Evolutionary conservation across 148 eudicot genomes (phyloP), one percentile per base, ranked within the genome.

Genomic region (Euryodendron excelsum): DNA sequence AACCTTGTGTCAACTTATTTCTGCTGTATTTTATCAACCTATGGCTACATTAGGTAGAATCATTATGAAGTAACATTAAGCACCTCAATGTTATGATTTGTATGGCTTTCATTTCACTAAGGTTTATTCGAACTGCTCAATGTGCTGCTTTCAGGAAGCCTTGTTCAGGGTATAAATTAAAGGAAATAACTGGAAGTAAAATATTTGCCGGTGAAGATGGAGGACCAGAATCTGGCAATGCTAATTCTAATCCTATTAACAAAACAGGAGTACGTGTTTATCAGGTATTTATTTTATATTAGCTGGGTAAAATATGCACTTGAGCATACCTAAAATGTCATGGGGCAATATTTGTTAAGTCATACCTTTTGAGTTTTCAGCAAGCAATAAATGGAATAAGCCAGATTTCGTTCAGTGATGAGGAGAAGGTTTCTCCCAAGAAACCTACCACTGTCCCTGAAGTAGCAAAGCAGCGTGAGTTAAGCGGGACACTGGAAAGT

Each of bases 381-480:
- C 97, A 95, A 91, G 88, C 99, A 55, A 75, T 86, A 17, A 88
- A 78, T 72, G 97, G 94, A 41, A 86, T 93, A 44, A 95, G 99
- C 86, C 99, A 95, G 84, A 95, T 95, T 33, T 93, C 94, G 2
- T 95, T 95, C 78, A 84, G 94, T 70, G 79, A 75, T 15, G 99
- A 95, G 14, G 96, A 90, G 64, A 80, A 74, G 71, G 85, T 93
- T 72, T 83, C 93, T 71, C 97, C 92, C 18, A 91, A 95, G 88
- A 95, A 92, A 81, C 93, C 96, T 34, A 80, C 86, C 5, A 70
- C 92, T 81, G 34, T 93, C n/a, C 87, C 98, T 44, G 97, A 93
- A 86, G 97, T 90, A 73, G 99, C 99, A 48, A 95, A 95, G 84
- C 99, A 95, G 80, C 94, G 99, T 45, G 97, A 95, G 73, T 84